Base-by-base conservation (phyloP, 106 monocot species). In the Allium fistulosum region DNA sequence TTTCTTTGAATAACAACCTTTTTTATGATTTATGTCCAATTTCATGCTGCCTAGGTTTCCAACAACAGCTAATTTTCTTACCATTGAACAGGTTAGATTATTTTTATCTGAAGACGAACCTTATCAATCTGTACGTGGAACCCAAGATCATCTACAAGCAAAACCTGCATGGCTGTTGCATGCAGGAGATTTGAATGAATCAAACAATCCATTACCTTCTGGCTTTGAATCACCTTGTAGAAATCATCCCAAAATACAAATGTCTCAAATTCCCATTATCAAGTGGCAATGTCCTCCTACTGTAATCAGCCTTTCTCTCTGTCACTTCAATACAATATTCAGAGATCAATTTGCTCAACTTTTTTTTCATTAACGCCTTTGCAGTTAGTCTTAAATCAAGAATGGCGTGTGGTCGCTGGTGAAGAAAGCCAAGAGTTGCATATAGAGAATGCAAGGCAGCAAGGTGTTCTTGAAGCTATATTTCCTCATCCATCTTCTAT, bases 61-160 rank as follows among this genome's bases (percentile, higher is more conserved):
- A 2, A 37, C 5, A 37, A 5, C 1, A 37, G 4, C 37, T 37
- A 37, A 37, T 37, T 37, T 37, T 37, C 37, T 37, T 37, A 0
- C 37, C 37, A 7, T 71, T 63, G 49, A 75, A 69, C 83, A 99
- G 99, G 90, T 87, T 16, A 78, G 90, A 51, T 63, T 99, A 45
- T 99, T 99, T 69, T 59, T 90, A 50, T 85, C 90, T 58, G 99
- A 99, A 49, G 92, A 99, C 78, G 80, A 92, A 37, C 99, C 99
- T 48, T 78, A 64, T 48, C 70, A 81, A 16, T 92, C 81, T 66
- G 83, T 81, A 67, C 57, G 76, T 16, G 81, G 82, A 60, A 60
- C 65, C 48, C 87, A 92, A 75, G 99, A 90, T 17, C 59, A 87
- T 62, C 81, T 99, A 11, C 86, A 87, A 75, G 82, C 99, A 65